Evolutionary conservation across 129 eudicot species (phyloP).

Genomic region (Flaveria trinervia): DNA sequence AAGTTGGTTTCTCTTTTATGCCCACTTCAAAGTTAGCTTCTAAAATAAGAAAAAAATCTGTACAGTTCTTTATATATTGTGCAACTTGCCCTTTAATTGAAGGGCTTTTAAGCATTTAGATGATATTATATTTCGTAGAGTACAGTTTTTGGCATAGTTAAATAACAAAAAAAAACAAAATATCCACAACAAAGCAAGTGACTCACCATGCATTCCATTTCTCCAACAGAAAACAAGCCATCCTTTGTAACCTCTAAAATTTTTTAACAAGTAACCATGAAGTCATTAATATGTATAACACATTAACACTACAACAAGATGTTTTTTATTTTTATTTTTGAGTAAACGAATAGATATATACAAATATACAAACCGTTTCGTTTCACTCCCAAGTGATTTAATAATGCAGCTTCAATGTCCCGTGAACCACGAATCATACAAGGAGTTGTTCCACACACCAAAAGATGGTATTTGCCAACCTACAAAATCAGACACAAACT

Average conservation of each 20-base stretch:
- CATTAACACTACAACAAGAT: background rate
- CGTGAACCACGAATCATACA: conserved; percentile 99
- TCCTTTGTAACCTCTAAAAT: conserved; percentile 93
- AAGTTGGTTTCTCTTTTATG: background rate
- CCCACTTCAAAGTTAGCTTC: background rate
- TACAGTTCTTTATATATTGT: background rate
- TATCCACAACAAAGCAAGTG: conserved; percentile 5
- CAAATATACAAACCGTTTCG: conserved; percentile 67
- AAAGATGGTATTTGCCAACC: conserved; percentile 99
- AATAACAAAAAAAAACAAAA: background rate
- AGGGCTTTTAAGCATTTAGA: background rate
- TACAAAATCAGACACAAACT: conserved; percentile 36
- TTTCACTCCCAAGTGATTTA: conserved; percentile 93
- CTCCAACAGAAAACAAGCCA: conserved; percentile 99
- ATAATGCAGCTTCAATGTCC: conserved; percentile 80
- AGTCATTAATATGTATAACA: conserved; percentile 19
- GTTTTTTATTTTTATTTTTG: no score
- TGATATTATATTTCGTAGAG: background rate
- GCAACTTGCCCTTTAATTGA: background rate
- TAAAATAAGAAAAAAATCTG: background rate
- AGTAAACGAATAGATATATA: background rate
- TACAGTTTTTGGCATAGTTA: background rate
- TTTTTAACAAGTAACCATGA: conserved; percentile 18
- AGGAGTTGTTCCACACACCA: conserved; percentile 99
- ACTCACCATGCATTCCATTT: conserved; percentile 99